Percentiles rank a stretch among this genome's conserved stretches.
Evolutionary conservation across 208 protist species (phyloP).

Genomic region (Wallacemonas sp.): DNA sequence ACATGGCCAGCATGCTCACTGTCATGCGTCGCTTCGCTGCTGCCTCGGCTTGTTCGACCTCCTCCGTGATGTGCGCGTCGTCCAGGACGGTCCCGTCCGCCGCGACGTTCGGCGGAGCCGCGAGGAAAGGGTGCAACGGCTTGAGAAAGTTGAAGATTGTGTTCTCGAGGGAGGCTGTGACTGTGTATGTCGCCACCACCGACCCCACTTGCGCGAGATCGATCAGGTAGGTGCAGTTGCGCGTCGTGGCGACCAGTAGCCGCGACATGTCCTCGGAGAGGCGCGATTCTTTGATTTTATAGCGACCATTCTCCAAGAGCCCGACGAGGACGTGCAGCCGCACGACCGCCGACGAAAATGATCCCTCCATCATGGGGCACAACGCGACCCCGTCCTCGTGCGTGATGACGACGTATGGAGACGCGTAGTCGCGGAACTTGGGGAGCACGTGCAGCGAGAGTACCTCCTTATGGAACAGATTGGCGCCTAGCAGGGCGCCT

Average conservation of each 20-base stretch:
- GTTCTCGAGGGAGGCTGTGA: slow-evolving; percentile 20
- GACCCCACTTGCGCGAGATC: slow-evolving; percentile 19
- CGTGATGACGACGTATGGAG: slow-evolving; percentile 36
- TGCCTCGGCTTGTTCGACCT: not conserved
- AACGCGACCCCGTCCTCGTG: slow-evolving; percentile 27
- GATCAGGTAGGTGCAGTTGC: slow-evolving; percentile 26
- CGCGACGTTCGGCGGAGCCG: not conserved
- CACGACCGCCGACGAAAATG: slow-evolving; percentile 17
- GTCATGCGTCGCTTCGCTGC: not conserved
- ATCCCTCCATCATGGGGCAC: slow-evolving; percentile 24
- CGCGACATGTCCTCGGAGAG: slow-evolving; percentile 14
- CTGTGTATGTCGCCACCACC: slow-evolving; percentile 23
- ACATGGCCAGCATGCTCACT: not conserved
- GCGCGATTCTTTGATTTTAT: slow-evolving; percentile 18
- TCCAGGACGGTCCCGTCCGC: not conserved
- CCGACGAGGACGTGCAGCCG: slow-evolving; percentile 21
- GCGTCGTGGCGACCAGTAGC: slow-evolving; percentile 26
- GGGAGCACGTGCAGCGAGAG: slow-evolving; percentile 36
- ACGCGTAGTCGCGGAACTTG: slow-evolving; percentile 33
- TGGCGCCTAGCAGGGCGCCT: slow-evolving; percentile 17
- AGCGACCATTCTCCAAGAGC: slow-evolving; percentile 12
- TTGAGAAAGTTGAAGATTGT: slow-evolving; percentile 7
- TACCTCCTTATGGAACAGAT: slow-evolving; percentile 24
- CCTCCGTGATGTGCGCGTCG: not conserved
- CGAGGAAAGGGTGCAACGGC: not conserved